Evolutionary conservation across 768 basidiomycete species (phyloP), one percentile per base, ranked within the genome.

Genomic region (Serpula lacrymans): DNA sequence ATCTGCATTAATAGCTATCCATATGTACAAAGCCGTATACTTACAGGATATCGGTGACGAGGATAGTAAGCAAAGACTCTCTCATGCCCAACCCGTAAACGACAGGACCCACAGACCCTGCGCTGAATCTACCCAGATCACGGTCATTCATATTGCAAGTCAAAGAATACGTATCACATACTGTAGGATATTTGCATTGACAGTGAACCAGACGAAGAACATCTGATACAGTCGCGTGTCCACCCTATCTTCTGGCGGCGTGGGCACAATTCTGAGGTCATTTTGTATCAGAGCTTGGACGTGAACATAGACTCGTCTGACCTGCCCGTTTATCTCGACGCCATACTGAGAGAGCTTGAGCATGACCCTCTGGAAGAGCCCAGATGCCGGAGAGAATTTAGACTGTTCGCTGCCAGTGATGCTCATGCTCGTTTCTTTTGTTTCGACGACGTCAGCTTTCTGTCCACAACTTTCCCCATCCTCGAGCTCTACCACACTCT

Each of bases 121-220:
- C 70, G 42, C 77, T 78, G 51, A 82, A 78, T 1, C 75, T 77
- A 39, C 13, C 41, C 21, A 6, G 20, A n/a, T 8, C 6, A 6
- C 14, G 20, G 31, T 33, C 14, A 33, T 14, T 9, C 10, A 29
- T 29, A 41, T 14, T 11, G 26, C 11, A 32, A 6, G 17, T 27
- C 16, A 11, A 21, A 22, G 29, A 8, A 13, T 3, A 32, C 4
- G n/a, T 16, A 25, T 21, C 13, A 12, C 63, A 28, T 38, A 78
- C 51, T 64, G 64, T 3, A 77, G 55, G 25, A 80, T 68, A 44
- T 80, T 79, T 54, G 77, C 65, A 45, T 78, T 80, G 29, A 70
- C 67, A 6, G 78, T 74, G 48, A 80, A 76, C 79, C 78, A 81
- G 6, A 80, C 60, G 50, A 76, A 75, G 60, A 80, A 80, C 57